Evolutionary conservation across 2,329 filamentous ascomycete species (phyloP).

Genomic region (Xylariaceae sp.): DNA sequence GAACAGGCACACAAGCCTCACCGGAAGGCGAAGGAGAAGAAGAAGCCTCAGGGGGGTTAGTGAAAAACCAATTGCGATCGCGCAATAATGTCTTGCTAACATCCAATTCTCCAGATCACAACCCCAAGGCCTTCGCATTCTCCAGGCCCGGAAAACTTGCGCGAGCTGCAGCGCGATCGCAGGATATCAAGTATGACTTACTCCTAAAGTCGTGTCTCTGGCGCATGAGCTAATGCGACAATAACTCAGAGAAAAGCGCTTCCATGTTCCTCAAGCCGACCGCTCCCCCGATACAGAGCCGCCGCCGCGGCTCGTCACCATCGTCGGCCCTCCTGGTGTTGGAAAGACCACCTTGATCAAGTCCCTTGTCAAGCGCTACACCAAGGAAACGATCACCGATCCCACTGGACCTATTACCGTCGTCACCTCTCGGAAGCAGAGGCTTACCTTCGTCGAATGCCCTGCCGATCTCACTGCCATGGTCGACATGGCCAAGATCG

Average conservation of each 20-base stretch:
- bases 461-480: slow-evolving; percentile 95
- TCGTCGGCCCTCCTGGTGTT: slow-evolving; percentile 90
- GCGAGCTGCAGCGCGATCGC: slow-evolving; percentile 60
- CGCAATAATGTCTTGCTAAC: slow-evolving; percentile 21
- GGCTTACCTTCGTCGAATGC: slow-evolving; percentile 93
- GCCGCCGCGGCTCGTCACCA: slow-evolving; percentile 84
- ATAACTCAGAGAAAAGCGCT: slow-evolving; percentile 79
- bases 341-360: slow-evolving; percentile 96
- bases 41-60: slow-evolving; percentile 60
- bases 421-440: slow-evolving; percentile 91
- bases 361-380: slow-evolving; percentile 63
- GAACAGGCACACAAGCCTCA: slow-evolving; percentile 82
- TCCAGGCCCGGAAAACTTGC: slow-evolving; percentile 75
- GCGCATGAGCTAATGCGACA: slow-evolving; percentile 2
- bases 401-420: slow-evolving; percentile 91
- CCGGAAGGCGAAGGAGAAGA: slow-evolving; percentile 84
- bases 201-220: neutral
- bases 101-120: slow-evolving; percentile 51
- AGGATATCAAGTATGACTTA: slow-evolving; percentile 24
- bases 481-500: slow-evolving; percentile 95
- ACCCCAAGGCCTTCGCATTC: slow-evolving; percentile 87
- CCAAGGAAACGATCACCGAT: slow-evolving; percentile 87
- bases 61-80: slow-evolving; percentile 2
- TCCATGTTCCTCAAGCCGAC: slow-evolving; percentile 96
- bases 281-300: slow-evolving; percentile 83